Evolutionary conservation across 441 rosid species (phyloP).

Genomic region (Metrosideros polymorpha): DNA sequence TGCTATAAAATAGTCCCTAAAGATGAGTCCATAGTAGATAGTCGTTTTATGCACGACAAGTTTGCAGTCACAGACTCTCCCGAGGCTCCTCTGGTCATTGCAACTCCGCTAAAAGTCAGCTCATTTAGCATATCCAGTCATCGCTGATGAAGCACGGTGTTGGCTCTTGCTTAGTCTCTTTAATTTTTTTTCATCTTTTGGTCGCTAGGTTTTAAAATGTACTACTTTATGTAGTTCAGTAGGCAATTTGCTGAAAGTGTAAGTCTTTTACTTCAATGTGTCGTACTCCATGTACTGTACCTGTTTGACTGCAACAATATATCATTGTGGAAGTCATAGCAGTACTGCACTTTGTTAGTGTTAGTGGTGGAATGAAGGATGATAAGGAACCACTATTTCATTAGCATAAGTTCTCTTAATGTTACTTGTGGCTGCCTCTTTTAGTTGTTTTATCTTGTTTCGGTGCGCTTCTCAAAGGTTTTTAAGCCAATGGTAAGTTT

Average conservation of each 20-base stretch:
- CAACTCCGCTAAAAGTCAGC: conserved; percentile 91
- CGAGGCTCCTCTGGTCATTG: conserved; percentile 95
- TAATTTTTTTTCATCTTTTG: background rate
- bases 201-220: background rate
- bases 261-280: background rate
- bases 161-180: background rate
- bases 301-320: background rate
- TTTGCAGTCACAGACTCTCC: conserved; percentile 85
- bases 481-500: background rate
- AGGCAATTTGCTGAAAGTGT: background rate
- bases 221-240: background rate
- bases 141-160: conserved; percentile 19
- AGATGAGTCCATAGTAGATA: conserved; percentile 89
- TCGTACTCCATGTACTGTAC: background rate
- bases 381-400: background rate
- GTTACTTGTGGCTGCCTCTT: background rate
- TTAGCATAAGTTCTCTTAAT: background rate
- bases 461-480: background rate
- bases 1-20: conserved; percentile 87
- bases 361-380: background rate
- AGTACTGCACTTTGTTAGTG: background rate
- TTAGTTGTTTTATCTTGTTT: background rate
- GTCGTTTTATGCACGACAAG: conserved; percentile 98
- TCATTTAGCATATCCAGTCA: conserved; percentile 92
- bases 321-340: background rate